phyloP scores from a whole-genome alignment of 2,329 filamentous ascomycete species.

The Botryosphaeria dothidea region DNA sequence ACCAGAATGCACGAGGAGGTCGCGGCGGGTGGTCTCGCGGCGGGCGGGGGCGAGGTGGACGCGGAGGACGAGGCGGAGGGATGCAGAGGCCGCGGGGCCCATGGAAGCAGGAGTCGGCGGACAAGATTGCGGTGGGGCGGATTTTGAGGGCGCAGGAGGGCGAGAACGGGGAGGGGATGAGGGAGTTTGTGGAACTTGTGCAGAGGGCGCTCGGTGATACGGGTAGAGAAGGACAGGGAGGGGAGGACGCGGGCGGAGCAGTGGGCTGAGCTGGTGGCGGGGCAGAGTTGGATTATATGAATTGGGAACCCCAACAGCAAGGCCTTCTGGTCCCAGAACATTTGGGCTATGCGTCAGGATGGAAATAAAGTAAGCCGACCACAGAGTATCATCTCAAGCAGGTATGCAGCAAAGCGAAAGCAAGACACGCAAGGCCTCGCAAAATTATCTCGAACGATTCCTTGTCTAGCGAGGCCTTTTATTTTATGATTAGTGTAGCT shows the following conservation, averaged over 20 bases:
- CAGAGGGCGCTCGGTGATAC: not conserved
- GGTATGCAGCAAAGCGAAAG: not conserved
- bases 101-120: slow-evolving; percentile 14
- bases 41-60: not conserved
- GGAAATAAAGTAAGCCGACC: not conserved
- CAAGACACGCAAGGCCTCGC: not conserved
- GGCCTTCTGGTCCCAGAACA: no score
- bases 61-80: not conserved
- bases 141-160: slow-evolving; percentile 4
- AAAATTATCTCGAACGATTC: not conserved
- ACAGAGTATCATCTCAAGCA: not conserved
- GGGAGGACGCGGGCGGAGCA: not conserved
- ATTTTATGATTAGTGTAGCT: not conserved
- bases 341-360: no score
- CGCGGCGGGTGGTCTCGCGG: not conserved
- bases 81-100: not conserved
- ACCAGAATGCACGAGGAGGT: not conserved
- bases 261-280: not conserved
- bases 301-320: no score
- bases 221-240: not conserved
- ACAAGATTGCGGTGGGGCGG: not conserved
- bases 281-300: not conserved
- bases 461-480: not conserved
- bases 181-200: slow-evolving; percentile 16
- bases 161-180: slow-evolving; percentile 6